Base-by-base conservation (phyloP, 768 basidiomycete species). In the Scleroderma bovista region DNA sequence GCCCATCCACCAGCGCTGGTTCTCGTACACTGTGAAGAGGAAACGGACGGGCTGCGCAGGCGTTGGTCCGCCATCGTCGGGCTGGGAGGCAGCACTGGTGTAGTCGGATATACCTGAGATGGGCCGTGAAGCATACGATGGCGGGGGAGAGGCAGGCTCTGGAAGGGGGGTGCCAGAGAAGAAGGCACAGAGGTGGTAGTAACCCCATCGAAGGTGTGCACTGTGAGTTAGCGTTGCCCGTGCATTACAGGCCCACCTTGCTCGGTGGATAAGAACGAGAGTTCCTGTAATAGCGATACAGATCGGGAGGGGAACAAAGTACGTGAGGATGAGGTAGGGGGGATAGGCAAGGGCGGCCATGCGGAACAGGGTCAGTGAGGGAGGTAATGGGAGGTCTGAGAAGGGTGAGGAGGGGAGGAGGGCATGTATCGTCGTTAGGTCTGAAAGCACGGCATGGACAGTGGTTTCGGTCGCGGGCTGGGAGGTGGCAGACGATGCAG, bases 1-100 rank as follows among this genome's bases (percentile, higher is more conserved):
- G 12, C 88, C 93, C 80, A 97, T 82, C 93, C 93, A 97, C 93
- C 93, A 95, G 6, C 93, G 78, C 69, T 96, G 93, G 67, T 95
- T 95, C 67, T 96, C 93, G 62, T 90, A 85, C 11, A 94, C 69
- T n/a, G 86, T 90, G 61, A 94, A 94, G 42, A 88, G 75, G 71
- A 94, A 93, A 19, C 86, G 82, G 29, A 86, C 67, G 16, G 65
- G 60, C 0, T 65, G 56, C 1, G 59, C 67, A 4, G 65, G 57
- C 22, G 44, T 55, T 0, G 55, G 65, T 15, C 17, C 49, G n/a
- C 16, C 20, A 15, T 24, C 49, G 3, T 33, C 36, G 5, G 34
- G 31, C 23, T 50, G 34, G 4, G 64, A 61, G 0, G 37, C 34
- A 0, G 62, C 61, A 15, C 11, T 56, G 13, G 53, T 46, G 48